Evolutionary conservation across 1,284 basidiomycete genomes (phyloP).

Genomic region (Athelia sp.): DNA sequence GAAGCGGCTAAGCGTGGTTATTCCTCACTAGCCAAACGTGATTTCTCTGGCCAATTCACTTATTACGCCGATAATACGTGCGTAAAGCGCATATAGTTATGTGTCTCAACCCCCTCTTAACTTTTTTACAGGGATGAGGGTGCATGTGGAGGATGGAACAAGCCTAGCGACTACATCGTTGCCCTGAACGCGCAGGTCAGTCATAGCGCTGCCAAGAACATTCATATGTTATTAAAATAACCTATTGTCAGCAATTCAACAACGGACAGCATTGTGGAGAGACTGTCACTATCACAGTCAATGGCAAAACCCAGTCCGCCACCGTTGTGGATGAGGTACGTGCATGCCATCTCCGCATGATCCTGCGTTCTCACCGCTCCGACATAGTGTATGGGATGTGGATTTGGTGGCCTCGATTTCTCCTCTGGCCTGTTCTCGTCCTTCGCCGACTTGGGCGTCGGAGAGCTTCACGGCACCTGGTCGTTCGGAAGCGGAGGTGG

Average conservation of each 20-base stretch:
- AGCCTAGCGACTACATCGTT: conserved; percentile 27
- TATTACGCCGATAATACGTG: conserved; percentile 39
- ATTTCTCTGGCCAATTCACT: conserved; percentile 36
- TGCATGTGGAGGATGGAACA: conserved; percentile 32
- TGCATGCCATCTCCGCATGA: conserved; percentile 1
- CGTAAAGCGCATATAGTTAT: too few species aligned
- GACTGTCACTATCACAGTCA: conserved; percentile 48
- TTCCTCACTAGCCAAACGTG: conserved; percentile 27
- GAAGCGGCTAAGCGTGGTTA: conserved; percentile 39
- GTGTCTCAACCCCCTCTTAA: too few species aligned
- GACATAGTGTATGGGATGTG: conserved; percentile 49
- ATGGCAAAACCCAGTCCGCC: conserved; percentile 47
- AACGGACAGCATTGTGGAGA: conserved; percentile 44
- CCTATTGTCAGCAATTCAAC: conserved; percentile 31
- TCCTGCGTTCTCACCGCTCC: not conserved
- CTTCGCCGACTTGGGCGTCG: conserved; percentile 44
- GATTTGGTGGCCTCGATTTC: conserved; percentile 52
- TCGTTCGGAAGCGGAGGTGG: conserved; percentile 22
- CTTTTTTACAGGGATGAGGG: conserved; percentile 28
- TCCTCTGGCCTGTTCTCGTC: conserved; percentile 62
- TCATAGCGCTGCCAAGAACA: not conserved
- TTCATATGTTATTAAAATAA: too few species aligned
- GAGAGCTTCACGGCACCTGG: conserved; percentile 61
- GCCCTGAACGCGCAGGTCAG: conserved; percentile 24
- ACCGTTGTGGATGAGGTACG: conserved; percentile 50